Conservation (phyloP, 129 eudicot species). For the Tanacetum coccineum region DNA sequence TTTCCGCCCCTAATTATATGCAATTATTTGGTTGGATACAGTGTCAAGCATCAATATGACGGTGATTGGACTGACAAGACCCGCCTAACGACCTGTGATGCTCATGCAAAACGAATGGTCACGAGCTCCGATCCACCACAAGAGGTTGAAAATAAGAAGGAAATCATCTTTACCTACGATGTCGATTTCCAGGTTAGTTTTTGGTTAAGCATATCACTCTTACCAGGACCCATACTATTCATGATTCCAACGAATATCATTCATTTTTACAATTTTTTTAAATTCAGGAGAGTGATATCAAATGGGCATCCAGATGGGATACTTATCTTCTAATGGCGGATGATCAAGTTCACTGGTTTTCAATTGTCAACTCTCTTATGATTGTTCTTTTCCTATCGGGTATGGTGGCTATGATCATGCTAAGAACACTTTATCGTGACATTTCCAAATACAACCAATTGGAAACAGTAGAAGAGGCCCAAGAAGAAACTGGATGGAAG, state of each 20-base stretch:
- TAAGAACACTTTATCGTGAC: slow-evolving; percentile 68
- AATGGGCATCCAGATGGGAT: slow-evolving; percentile 77
- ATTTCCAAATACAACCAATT: slow-evolving; percentile 71
- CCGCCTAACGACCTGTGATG: slow-evolving; percentile 60
- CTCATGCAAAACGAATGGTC: slow-evolving; percentile 59
- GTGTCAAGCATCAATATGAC: slow-evolving; percentile 62
- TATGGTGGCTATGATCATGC: slow-evolving; percentile 85
- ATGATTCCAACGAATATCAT: neutral
- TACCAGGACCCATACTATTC: neutral
- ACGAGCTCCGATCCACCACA: slow-evolving; percentile 56
- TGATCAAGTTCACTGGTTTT: slow-evolving; percentile 71
- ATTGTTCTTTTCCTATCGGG: slow-evolving; percentile 79
- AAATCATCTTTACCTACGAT: slow-evolving; percentile 61
- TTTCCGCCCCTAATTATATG: neutral
- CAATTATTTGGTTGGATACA: slow-evolving; percentile 25
- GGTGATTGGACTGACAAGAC: slow-evolving; percentile 49
- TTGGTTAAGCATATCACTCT: neutral
- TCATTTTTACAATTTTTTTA: neutral
- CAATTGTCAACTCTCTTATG: slow-evolving; percentile 69
- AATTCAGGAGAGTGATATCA: slow-evolving; percentile 51
- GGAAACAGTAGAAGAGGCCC: slow-evolving; percentile 76
- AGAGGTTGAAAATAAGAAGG: slow-evolving; percentile 64
- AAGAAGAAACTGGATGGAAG: slow-evolving; percentile 82
- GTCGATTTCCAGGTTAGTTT: slow-evolving; percentile 51
- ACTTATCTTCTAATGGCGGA: slow-evolving; percentile 55